Percentiles rank a stretch among this genome's conserved stretches.
Conservation (phyloP, 2,329 filamentous ascomycete species). For the Setomelanomma holmii region DNA sequence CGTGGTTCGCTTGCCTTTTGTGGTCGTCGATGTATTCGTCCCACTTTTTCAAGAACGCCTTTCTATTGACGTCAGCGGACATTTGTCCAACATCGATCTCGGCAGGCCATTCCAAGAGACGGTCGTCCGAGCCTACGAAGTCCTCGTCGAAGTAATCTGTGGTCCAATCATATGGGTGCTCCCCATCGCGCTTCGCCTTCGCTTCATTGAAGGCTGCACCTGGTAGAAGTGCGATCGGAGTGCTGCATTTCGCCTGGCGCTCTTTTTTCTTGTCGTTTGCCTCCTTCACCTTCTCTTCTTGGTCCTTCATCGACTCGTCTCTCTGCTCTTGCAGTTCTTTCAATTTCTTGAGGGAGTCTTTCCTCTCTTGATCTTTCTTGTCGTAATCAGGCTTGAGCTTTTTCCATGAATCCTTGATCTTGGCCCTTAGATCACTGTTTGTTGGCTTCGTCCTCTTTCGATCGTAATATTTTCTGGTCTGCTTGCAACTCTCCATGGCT, state of each 20-base stretch:
- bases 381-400: conserved; percentile 9
- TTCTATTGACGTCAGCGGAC: conserved; percentile 3
- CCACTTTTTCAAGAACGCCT: conserved; percentile 11
- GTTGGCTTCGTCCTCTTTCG: conserved; percentile 3
- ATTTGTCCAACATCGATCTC: conserved; percentile 8
- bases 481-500: conserved; percentile 2
- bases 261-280: conserved; percentile 8
- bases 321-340: conserved; percentile 4
- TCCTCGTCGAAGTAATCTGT: conserved; percentile 12
- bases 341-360: conserved; percentile 5
- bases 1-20: too few species aligned
- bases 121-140: conserved; percentile 8
- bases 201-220: conserved; percentile 2
- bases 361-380: conserved; percentile 4
- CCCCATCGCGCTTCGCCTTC: conserved; percentile 5
- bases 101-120: conserved; percentile 8
- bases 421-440: conserved; percentile 1
- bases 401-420: conserved; percentile 6
- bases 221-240: conserved; percentile 4
- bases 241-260: conserved; percentile 5
- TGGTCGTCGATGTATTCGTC: conserved; percentile 3
- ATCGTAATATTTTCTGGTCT: conserved; percentile 10
- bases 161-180: conserved; percentile 12
- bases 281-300: conserved; percentile 7
- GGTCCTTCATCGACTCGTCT: conserved; percentile 4